phyloP scores from a whole-genome alignment of 2,329 filamentous ascomycete genomes.

The Fusarium buharicum region DNA sequence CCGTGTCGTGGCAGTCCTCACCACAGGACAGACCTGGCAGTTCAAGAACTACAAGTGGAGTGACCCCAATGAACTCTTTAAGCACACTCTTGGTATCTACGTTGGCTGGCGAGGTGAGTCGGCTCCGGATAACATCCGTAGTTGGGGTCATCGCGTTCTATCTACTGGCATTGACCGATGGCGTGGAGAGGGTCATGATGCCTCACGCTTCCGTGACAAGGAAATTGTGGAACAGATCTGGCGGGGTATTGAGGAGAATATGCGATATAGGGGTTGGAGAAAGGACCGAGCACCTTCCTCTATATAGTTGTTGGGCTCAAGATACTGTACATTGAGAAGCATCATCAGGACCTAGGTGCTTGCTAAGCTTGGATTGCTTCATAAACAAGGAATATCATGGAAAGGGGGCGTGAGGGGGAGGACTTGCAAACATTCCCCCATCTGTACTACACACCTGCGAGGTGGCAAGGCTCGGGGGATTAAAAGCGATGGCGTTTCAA shows the following conservation, averaged over 20 bases:
- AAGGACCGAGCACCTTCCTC: conserved; percentile 72
- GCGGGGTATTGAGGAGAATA: conserved; percentile 86
- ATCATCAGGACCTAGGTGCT: conserved; percentile 3
- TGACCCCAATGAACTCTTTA: conserved; percentile 87
- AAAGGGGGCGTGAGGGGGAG: conserved; percentile 9
- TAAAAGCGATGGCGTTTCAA: conserved; percentile 48
- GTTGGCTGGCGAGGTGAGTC: conserved; percentile 91
- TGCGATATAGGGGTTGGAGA: conserved; percentile 86
- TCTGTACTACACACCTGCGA: conserved; percentile 30
- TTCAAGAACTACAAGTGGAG: conserved; percentile 99
- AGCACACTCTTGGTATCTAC: conserved; percentile 86
- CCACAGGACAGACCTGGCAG: conserved; percentile 97
- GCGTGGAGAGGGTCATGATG: conserved; percentile 66
- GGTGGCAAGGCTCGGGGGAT: conserved; percentile 30
- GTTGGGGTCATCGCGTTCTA: conserved; percentile 87
- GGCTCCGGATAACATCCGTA: conserved; percentile 78
- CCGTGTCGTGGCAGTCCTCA: conserved; percentile 94
- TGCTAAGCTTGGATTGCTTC: conserved; percentile 10
- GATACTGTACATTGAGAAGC: conserved; percentile 10
- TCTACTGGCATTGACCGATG: conserved; percentile 86
- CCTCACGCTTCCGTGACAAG: conserved; percentile 81
- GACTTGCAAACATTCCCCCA: conserved; percentile 17
- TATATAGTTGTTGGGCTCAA: conserved; percentile 50
- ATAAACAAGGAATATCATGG: conserved; percentile 10
- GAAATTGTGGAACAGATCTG: conserved; percentile 95